Percentiles rank a stretch among this genome's conserved stretches.
Evolutionary conservation across 495 filamentous ascomycete species (phyloP).

Genomic region (Oleoguttula mirabilis): DNA sequence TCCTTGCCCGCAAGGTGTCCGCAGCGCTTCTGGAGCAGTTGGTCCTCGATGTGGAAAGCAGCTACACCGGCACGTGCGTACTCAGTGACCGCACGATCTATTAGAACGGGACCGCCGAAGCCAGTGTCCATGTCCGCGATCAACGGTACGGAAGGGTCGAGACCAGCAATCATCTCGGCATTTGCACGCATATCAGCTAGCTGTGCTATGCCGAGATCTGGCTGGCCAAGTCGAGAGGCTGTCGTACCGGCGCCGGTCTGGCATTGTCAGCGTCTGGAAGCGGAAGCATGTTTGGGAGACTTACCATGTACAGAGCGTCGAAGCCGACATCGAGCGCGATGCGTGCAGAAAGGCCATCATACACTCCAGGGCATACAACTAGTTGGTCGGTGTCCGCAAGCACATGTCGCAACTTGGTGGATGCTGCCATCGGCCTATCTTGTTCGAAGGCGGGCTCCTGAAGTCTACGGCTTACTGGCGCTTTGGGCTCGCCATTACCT

Average conservation of each 20-base stretch:
- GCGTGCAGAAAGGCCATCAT: conserved; percentile 5
- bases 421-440: too few relatives aligned
- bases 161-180: too few relatives aligned
- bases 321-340: conserved; percentile 8
- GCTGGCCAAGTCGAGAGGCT: background rate
- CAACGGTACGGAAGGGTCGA: background rate
- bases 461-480: too few relatives aligned
- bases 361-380: conserved; percentile 9
- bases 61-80: conserved; percentile 25
- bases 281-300: too few relatives aligned
- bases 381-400: too few relatives aligned
- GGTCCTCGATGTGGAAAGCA: conserved; percentile 27
- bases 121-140: conserved; percentile 22
- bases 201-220: background rate
- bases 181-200: background rate
- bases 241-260: background rate
- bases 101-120: conserved; percentile 22
- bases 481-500: too few relatives aligned
- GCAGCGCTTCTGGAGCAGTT: conserved; percentile 26
- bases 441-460: too few relatives aligned
- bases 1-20: conserved; percentile 26
- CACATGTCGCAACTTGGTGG: too few relatives aligned
- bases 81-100: conserved; percentile 17
- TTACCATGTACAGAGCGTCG: conserved; percentile 8
- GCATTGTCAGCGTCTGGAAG: too few relatives aligned